These are phyloP conservation scores for Zymoseptoria ardabiliae DNA, from an alignment of 2,329 filamentous ascomycete genomes.

Conservation along the genomic window DNA sequence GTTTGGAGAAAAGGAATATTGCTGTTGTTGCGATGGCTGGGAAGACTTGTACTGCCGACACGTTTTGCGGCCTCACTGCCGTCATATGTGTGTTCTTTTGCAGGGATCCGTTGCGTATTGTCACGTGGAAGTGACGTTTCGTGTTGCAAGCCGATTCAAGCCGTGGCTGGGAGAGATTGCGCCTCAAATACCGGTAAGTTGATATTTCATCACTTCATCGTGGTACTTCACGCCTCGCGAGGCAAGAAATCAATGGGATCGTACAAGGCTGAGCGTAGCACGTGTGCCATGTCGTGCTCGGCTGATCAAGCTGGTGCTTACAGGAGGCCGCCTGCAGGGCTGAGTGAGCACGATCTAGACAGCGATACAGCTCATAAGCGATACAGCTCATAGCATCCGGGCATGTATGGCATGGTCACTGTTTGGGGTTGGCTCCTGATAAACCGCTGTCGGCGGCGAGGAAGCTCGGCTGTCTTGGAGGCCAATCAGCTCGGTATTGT, in stretches of 20 bases:
- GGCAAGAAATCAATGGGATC: background rate
- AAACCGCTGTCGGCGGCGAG: too few species aligned
- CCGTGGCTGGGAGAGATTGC: background rate
- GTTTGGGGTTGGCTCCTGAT: too few species aligned
- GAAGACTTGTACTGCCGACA: background rate
- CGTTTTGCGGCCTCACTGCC: background rate
- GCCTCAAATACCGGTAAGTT: background rate
- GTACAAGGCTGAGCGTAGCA: background rate
- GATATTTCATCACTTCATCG: background rate
- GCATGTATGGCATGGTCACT: background rate
- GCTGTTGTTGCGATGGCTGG: background rate
- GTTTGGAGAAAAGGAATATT: background rate
- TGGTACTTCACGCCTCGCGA: background rate
- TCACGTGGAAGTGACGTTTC: background rate
- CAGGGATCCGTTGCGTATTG: background rate
- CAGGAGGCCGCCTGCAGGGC: background rate
- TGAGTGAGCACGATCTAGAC: background rate
- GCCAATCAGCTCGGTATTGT: too few species aligned
- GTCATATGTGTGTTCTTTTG: background rate
- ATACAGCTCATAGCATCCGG: background rate
- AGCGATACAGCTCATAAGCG: background rate
- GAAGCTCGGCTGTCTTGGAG: too few species aligned
- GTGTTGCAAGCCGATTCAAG: background rate
- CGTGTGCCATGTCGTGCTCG: background rate
- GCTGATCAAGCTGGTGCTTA: background rate